These are phyloP conservation scores for Globisporangium ultimum DNA, from an alignment of 352 stramenopile species.

Conservation along the genomic window DNA sequence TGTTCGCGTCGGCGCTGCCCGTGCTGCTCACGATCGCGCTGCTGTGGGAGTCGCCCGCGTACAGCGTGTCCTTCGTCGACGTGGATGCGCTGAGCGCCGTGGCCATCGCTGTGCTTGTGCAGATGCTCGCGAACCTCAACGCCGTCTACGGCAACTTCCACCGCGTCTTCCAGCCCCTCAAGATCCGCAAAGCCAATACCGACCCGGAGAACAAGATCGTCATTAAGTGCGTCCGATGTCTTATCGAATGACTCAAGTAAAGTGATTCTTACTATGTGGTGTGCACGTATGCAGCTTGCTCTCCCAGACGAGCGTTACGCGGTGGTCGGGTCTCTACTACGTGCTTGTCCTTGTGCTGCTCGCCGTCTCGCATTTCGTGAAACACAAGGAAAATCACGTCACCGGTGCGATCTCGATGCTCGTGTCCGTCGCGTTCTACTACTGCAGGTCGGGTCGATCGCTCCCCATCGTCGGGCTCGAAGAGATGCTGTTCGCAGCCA, in stretches of 20 bases:
- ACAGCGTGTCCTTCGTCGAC: conserved; percentile 28
- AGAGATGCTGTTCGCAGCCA: conserved; percentile 45
- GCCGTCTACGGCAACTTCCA: conserved; percentile 71
- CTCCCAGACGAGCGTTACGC: conserved; percentile 64
- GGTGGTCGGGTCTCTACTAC: conserved; percentile 66
- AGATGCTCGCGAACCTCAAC: conserved; percentile 72
- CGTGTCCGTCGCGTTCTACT: conserved; percentile 44
- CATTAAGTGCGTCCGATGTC: conserved; percentile 45
- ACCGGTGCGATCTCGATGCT: conserved; percentile 27
- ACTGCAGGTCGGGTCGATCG: conserved; percentile 38
- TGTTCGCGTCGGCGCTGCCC: conserved; percentile 53
- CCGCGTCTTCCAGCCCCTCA: conserved; percentile 40
- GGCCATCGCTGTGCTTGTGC: conserved; percentile 49
- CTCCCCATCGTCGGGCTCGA: conserved; percentile 42
- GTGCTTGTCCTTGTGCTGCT: conserved; percentile 37
- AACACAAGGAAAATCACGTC: conserved; percentile 30
- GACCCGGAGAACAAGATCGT: conserved; percentile 46
- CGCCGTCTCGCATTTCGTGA: conserved; percentile 32
- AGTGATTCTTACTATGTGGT: not conserved
- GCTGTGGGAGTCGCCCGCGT: conserved; percentile 17
- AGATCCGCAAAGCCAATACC: conserved; percentile 20
- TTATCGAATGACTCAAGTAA: too few relatives aligned
- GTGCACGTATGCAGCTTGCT: conserved; percentile 37
- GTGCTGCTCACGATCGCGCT: conserved; percentile 55
- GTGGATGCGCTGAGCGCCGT: conserved; percentile 37